A percentile compares a stretch with the other conserved stretches of the same genome.
Conservation (phyloP, 768 basidiomycete genomes). For the Tricholoma bakamatsutake region DNA sequence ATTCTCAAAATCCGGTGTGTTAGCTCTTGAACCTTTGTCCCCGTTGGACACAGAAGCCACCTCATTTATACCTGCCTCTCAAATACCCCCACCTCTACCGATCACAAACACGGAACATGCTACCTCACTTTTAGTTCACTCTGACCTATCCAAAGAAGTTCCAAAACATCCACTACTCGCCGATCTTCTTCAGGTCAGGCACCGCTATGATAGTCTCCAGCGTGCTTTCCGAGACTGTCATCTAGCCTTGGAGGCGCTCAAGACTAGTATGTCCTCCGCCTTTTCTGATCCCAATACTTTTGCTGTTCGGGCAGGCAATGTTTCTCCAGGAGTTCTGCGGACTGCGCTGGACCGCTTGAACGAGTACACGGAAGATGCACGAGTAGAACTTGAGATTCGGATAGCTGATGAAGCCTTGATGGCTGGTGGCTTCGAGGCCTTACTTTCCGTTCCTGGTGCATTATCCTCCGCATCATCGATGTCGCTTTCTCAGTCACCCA, state of each 20-base stretch:
- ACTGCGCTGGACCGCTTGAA: constrained; percentile 56
- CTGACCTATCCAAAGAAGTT: constrained; percentile 7
- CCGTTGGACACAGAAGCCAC: background rate
- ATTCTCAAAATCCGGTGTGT: background rate
- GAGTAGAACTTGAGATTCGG: constrained; percentile 79
- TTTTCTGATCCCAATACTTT: constrained; percentile 13
- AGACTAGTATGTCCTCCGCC: constrained; percentile 23
- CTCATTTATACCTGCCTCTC: background rate
- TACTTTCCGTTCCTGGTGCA: constrained; percentile 57
- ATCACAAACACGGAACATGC: background rate
- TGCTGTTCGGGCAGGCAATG: constrained; percentile 7
- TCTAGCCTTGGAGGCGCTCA: constrained; percentile 55
- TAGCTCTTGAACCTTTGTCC: background rate
- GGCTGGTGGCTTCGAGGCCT: constrained; percentile 58
- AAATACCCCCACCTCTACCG: background rate
- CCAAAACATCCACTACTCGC: constrained; percentile 34
- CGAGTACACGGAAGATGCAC: constrained; percentile 73
- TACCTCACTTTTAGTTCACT: background rate
- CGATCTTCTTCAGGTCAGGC: constrained; percentile 36
- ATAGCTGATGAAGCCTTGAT: constrained; percentile 67
- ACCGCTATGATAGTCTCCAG: constrained; percentile 35
- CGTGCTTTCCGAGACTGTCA: constrained; percentile 66
- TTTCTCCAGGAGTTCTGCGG: constrained; percentile 34
- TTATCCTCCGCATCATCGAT: constrained; percentile 12
- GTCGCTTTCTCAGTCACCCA: background rate